Base-by-base conservation (phyloP, 2,329 filamentous ascomycete genomes). In the Penicillium sclerotigenum region DNA sequence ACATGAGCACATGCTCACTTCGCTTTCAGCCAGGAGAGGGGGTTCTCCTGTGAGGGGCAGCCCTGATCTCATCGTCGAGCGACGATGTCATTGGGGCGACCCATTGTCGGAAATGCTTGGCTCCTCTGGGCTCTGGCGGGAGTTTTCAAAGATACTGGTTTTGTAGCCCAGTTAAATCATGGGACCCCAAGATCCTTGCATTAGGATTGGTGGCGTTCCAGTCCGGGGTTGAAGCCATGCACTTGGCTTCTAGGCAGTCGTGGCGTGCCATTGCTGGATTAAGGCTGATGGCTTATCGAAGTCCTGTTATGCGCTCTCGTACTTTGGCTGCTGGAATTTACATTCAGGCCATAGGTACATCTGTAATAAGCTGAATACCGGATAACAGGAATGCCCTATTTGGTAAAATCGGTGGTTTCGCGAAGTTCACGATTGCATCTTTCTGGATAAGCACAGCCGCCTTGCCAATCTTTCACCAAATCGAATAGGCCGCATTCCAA, bases 11-110 rank as follows among this genome's bases (percentile, higher is more conserved):
- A 45, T 45, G 52, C 24, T 37, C 26, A 9, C 53, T 36, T 47
- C 6, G 18, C 33, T 48, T 31, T 24, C 24, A 28, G 31, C 24
- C 34, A 45, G 41, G 54, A 55, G 57, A 56, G 59, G 60, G 57
- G 37, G 53, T 47, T 28, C 11, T 9, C 43, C 26, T 29, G 41
- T 42, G 55, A 54, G 54, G 59, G 59, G 60, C n/a, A 45, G 33
- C 22, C 26, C 34, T 61, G 46, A 52, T 60, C 43, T 22, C 41
- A 41, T 46, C 29, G 29, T 50, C 47, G 36, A 34, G 37, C 48
- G 16, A 53, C 46, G 28, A 52, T 59, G 22, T 62, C 50, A 65
- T 65, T 62, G 62, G 59, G 54, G 54, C 47, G 43, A 42, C 11
- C 34, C 26, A 38, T 26, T n/a, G 14, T 33, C 22, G 22, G 33